Evolutionary conservation across 2,329 filamentous ascomycete genomes (phyloP).

Genomic region (Xylariaceae sp.): DNA sequence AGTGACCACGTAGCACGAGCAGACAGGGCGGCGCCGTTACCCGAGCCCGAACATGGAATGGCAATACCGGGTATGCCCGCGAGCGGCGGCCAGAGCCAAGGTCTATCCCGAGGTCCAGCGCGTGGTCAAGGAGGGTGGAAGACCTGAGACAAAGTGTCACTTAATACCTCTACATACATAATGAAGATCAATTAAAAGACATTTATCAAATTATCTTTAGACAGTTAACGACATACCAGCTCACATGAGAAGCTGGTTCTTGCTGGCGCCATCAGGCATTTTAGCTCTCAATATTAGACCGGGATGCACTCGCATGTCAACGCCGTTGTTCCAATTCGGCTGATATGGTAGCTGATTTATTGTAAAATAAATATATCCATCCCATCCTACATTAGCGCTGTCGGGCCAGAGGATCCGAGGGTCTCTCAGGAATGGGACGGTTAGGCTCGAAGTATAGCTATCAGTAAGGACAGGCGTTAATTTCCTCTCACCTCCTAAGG

Average conservation of each 20-base stretch:
- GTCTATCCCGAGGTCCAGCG: neutral
- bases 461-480: neutral
- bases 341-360: constrained; percentile 58
- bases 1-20: constrained; percentile 51
- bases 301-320: constrained; percentile 50
- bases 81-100: constrained; percentile 52
- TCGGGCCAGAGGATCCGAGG: constrained; percentile 53
- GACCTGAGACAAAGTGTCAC: neutral
- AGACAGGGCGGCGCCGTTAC: constrained; percentile 57
- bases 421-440: constrained; percentile 48
- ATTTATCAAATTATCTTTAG: neutral
- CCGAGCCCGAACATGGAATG: constrained; percentile 53
- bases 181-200: neutral
- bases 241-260: constrained; percentile 41
- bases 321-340: constrained; percentile 54
- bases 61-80: constrained; percentile 50
- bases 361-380: constrained; percentile 53
- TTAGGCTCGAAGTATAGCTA: constrained; percentile 44
- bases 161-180: neutral
- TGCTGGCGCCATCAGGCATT: constrained; percentile 48
- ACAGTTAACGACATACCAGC: neutral
- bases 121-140: neutral
- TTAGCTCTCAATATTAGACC: constrained; percentile 53
- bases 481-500: too few species aligned
- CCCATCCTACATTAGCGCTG: constrained; percentile 48